Conservation (phyloP, 148 eudicot species). For the Spergularia marina region DNA sequence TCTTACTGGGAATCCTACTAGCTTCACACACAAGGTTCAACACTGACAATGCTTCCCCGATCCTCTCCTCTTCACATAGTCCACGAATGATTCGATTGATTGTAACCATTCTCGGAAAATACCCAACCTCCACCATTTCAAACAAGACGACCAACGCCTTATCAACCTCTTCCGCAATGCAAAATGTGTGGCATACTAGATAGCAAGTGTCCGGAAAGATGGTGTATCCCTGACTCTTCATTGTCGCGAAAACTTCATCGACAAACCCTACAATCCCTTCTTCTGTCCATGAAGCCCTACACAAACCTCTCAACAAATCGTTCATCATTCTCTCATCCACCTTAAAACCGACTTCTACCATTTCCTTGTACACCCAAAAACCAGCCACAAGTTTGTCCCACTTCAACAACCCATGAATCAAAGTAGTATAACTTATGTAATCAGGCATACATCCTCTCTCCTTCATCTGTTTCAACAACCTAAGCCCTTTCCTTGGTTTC, state of each 20-base stretch:
- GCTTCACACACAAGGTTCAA: slow-evolving; percentile 39
- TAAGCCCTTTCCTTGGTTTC: slow-evolving; percentile 65
- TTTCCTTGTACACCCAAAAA: slow-evolving; percentile 49
- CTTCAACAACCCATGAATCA: slow-evolving; percentile 76
- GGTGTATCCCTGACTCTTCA: slow-evolving; percentile 37
- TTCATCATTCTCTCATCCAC: slow-evolving; percentile 82
- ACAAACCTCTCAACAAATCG: slow-evolving; percentile 61
- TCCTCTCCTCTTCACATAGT: slow-evolving; percentile 49
- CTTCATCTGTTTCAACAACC: slow-evolving; percentile 60
- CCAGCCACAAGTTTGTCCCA: slow-evolving; percentile 58
- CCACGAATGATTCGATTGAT: slow-evolving; percentile 50
- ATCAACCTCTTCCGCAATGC: slow-evolving; percentile 45
- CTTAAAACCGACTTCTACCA: slow-evolving; percentile 47
- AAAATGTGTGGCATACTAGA: slow-evolving; percentile 63
- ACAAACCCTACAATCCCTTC: slow-evolving; percentile 35
- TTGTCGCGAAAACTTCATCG: slow-evolving; percentile 45
- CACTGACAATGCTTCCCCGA: slow-evolving; percentile 50
- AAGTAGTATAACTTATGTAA: slow-evolving; percentile 62
- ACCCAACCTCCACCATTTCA: slow-evolving; percentile 51
- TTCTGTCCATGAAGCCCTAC: slow-evolving; percentile 56
- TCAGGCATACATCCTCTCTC: slow-evolving; percentile 61
- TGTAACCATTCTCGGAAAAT: slow-evolving; percentile 51
- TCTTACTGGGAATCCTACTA: slow-evolving; percentile 38
- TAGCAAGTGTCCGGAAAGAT: slow-evolving; percentile 41
- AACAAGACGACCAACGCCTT: slow-evolving; percentile 41